Evolutionary conservation across 306 rosid genomes (phyloP).

Genomic region (Prunus salicina): DNA sequence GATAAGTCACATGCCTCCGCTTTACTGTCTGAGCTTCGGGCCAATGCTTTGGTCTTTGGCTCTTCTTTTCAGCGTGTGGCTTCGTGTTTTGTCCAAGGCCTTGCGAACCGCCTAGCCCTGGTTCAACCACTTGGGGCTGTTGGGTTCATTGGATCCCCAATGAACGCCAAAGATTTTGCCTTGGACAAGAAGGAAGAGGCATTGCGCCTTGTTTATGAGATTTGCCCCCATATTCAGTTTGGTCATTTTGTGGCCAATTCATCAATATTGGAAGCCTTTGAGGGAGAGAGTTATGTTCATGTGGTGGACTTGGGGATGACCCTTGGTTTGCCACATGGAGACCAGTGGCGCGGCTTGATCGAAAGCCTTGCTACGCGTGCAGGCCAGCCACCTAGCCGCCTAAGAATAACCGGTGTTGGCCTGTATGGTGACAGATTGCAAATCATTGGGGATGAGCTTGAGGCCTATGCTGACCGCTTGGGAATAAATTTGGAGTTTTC

Average conservation of each 20-base stretch:
- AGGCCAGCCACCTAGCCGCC: constrained; percentile 25
- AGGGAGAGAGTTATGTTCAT: constrained; percentile 79
- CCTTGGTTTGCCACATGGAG: constrained; percentile 67
- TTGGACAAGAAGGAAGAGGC: constrained; percentile 70
- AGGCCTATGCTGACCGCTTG: constrained; percentile 37
- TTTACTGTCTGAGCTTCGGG: constrained; percentile 56
- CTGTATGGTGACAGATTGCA: constrained; percentile 40
- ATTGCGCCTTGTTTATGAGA: constrained; percentile 59
- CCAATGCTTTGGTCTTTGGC: constrained; percentile 72
- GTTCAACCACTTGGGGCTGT: constrained; percentile 55
- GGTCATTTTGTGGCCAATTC: constrained; percentile 80
- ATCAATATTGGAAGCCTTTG: constrained; percentile 92
- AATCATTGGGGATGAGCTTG: constrained; percentile 59
- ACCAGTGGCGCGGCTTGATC: constrained; percentile 68
- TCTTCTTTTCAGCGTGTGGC: constrained; percentile 84
- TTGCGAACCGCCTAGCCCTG: constrained; percentile 51
- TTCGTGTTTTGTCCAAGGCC: constrained; percentile 81
- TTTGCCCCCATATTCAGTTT: constrained; percentile 76
- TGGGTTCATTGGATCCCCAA: constrained; percentile 27
- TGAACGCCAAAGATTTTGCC: constrained; percentile 50
- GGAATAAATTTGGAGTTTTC: constrained; percentile 54
- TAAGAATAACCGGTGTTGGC: constrained; percentile 64
- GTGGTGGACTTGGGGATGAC: constrained; percentile 82
- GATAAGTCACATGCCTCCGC: constrained; percentile 65
- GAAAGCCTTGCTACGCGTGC: constrained; percentile 40